Base-by-base conservation (phyloP, 2,329 filamentous ascomycete genomes). In the Exophiala sideris region DNA sequence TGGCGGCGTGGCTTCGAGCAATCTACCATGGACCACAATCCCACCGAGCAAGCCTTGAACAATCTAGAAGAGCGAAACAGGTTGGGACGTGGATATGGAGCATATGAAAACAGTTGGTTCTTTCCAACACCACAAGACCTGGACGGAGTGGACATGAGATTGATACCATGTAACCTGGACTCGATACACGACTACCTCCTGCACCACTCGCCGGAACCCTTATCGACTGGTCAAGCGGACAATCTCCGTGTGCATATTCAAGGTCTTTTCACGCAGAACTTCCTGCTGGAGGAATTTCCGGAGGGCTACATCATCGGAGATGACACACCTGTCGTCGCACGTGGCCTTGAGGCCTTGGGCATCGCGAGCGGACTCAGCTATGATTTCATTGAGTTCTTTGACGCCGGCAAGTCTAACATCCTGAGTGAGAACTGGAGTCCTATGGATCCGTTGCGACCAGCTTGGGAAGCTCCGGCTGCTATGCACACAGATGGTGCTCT, bases 231-330 rank as follows among this genome's bases (percentile, higher is more conserved):
- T 12, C 46, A 53, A 50, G 40, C 48, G 51, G 45, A 52, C 33
- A 44, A 45, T 40, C 47, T 61, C 32, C 59, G 52, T 38, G 16
- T 50, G 16, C 56, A 63, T 34, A 52, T 63, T 36, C 56, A 63
- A 12, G 54, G 52, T 24, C 46, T 54, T 14, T 62, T 62, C 48
- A 44, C 54, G n/a, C 58, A 61, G 49, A 60, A 54, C 29, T 61
- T 63, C 32, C 29, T 63, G 21, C 39, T 38, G 6, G 59, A 59
- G 41, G 59, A 61, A 36, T 63, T 45, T 39, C 59, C 56, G 5
- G 56, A 59, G 48, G 61, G 61, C 14, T 63, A 58, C 42, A 54
- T 61, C 16, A 57, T 63, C 29, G 55, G 52, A 9, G 56, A 58
- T 24, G 59, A 63, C 44, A 45, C 42, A 8, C 49, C 47, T 29